Evolutionary conservation across 352 stramenopile genomes (phyloP), one percentile per base, ranked within the genome.

Genomic region (Globisporangium carolinianum): DNA sequence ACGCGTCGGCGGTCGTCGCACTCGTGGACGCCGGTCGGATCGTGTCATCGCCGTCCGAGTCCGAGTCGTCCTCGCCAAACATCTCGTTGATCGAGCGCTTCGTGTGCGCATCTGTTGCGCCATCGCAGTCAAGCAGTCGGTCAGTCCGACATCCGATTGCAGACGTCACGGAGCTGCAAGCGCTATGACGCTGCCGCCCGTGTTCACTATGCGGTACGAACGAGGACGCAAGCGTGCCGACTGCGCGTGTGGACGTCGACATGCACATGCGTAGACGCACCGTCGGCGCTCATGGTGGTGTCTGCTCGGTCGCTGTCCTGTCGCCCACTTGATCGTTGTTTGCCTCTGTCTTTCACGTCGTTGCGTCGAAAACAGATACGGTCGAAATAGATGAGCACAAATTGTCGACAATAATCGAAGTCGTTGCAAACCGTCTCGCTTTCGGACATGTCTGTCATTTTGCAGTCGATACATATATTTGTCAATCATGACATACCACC

Each of bases 81-180:
- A 93, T 93, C 61, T 93, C 83, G 60, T 90, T 91, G 65, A 93
- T 90, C 58, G 76, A 88, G 67, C 76, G 75, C 72, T 91, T 93
- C 72, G 89, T 91, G 58, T 74, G 77, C 61, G 89, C 80, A 49
- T 93, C 77, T 50, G 90, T 77, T 89, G 63, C 46, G 12, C 15
- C n/a, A 49, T 49, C 32, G n/a, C 54, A 38, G 35, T 46, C 15
- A 18, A 11, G 39, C 39, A 32, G 24, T 32, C 24, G 24, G 24
- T 32, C 24, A 32, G 24, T 32, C 24, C 24, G 24, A 32, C 24
- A 32, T 32, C 24, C 24, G 1, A 32, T 32, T 32, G 24, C 24
- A 32, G 24, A 1, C 3, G 24, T 32, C 24, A 32, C 24, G 24
- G 24, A 32, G 24, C 24, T 32, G 24, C 24, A 32, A 32, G 24